phyloP scores from a whole-genome alignment of 2,329 filamentous ascomycete genomes.

The Lizonia empirigonia region DNA sequence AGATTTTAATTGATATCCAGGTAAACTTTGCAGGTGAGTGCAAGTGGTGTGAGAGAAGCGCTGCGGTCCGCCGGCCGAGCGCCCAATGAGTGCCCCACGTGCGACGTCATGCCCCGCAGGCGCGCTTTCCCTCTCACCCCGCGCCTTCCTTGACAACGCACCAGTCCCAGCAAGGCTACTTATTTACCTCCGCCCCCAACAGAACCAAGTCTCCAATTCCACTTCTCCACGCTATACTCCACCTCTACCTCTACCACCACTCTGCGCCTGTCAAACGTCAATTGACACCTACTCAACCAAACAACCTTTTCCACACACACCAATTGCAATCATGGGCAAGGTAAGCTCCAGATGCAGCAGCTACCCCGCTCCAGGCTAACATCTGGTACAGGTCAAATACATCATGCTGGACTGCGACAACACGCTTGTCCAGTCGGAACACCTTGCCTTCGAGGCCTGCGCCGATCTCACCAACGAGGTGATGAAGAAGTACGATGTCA shows the following conservation, averaged over 20 bases:
- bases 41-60: constrained; percentile 12
- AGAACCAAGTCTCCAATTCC: constrained; percentile 16
- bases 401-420: constrained; percentile 72
- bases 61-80: constrained; percentile 7
- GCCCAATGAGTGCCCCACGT: constrained; percentile 26
- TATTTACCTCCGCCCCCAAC: constrained; percentile 34
- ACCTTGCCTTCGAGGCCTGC: constrained; percentile 88
- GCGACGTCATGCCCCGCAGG: constrained; percentile 30
- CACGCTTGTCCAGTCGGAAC: constrained; percentile 90
- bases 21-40: constrained; percentile 14
- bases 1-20: constrained; percentile 3
- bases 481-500: constrained; percentile 68
- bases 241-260: constrained; percentile 9
- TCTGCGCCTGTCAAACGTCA: constrained; percentile 20
- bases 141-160: constrained; percentile 35
- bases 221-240: constrained; percentile 4
- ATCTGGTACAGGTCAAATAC: constrained; percentile 50
- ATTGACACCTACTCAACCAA: constrained; percentile 26
- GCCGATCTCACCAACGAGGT: constrained; percentile 88
- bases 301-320: constrained; percentile 12
- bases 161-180: constrained; percentile 24
- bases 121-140: constrained; percentile 19
- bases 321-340: constrained; percentile 41
- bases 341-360: constrained; percentile 20
- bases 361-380: constrained; percentile 33